phyloP scores from a whole-genome alignment of 2,329 filamentous ascomycete species.

The Dothiorella sarmentorum region DNA sequence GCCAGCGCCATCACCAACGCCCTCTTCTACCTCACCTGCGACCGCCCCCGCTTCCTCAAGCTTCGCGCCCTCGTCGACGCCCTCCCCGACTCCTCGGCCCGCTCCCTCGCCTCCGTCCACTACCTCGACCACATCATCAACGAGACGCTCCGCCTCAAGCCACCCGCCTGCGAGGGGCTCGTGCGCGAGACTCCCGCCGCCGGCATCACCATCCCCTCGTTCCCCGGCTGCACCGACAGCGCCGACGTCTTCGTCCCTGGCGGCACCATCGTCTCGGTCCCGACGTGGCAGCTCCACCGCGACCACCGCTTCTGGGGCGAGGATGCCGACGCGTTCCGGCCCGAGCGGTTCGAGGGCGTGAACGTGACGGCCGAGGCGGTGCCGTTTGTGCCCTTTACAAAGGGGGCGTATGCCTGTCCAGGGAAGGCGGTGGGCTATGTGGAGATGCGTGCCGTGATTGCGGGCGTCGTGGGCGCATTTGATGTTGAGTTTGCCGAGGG shows the following conservation, averaged over 20 bases:
- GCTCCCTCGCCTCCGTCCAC: constrained; percentile 25
- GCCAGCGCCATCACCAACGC: not conserved
- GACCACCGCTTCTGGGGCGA: constrained; percentile 3
- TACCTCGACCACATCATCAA: constrained; percentile 42
- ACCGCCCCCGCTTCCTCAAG: not conserved
- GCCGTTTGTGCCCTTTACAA: not conserved
- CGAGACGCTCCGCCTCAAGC: constrained; percentile 42
- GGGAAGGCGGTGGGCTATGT: constrained; percentile 24
- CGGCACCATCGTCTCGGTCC: constrained; percentile 23
- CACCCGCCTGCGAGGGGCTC: constrained; percentile 37
- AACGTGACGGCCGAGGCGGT: not conserved
- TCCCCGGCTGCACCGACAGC: too few relatives aligned
- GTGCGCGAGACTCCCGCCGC: constrained; percentile 37
- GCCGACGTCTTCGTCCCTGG: constrained; percentile 35
- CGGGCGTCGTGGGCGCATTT: constrained; percentile 23
- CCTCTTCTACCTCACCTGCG: constrained; percentile 24
- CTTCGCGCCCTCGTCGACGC: constrained; percentile 22
- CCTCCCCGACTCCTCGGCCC: too few relatives aligned
- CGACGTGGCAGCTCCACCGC: constrained; percentile 20
- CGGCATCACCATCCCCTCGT: constrained; percentile 31
- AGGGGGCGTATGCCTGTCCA: constrained; percentile 2
- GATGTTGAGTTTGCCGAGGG: constrained; percentile 23
- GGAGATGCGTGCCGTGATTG: constrained; percentile 22
- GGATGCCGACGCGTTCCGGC: not conserved
- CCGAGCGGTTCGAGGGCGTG: not conserved